phyloP scores from a whole-genome alignment of 1,139 yeast genomes.

The Yamadazyma membranifaciens region DNA sequence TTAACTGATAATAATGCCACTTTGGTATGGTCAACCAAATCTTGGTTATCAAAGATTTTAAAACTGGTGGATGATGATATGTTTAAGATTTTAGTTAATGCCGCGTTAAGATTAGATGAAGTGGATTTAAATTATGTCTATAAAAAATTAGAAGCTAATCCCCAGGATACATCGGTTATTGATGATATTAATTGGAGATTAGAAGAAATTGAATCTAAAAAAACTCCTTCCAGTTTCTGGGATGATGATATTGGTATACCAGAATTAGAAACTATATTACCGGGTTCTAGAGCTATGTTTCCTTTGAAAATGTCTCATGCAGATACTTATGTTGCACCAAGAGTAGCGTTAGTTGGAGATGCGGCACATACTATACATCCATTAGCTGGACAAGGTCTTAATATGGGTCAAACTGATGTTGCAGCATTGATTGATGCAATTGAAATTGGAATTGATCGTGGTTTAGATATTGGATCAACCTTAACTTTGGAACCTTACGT shows the following conservation, averaged over 20 bases:
- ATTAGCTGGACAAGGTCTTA: constrained; percentile 95
- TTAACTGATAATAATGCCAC: constrained; percentile 84
- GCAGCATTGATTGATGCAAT: constrained; percentile 65
- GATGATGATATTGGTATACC: constrained; percentile 9
- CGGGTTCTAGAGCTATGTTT: constrained; percentile 76
- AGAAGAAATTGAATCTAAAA: constrained; percentile 38
- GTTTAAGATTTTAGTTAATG: constrained; percentile 74
- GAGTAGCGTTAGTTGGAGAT: constrained; percentile 92
- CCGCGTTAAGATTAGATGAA: constrained; percentile 71
- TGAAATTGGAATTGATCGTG: constrained; percentile 70
- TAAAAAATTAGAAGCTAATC: constrained; percentile 27
- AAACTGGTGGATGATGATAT: constrained; percentile 57
- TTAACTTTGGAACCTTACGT: constrained; percentile 84
- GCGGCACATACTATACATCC: constrained; percentile 99
- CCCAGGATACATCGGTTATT: constrained; percentile 48
- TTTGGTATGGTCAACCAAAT: constrained; percentile 89
- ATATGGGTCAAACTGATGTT: constrained; percentile 98
- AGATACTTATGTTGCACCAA: constrained; percentile 77
- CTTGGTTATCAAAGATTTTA: constrained; percentile 66
- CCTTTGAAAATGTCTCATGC: constrained; percentile 90
- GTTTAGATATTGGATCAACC: constrained; percentile 85
- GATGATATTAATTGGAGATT: constrained; percentile 77
- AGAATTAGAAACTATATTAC: constrained; percentile 39
- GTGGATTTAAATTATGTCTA: constrained; percentile 42
- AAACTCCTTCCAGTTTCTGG: constrained; percentile 22